Conservation (phyloP, 2,329 filamentous ascomycete species). For the Pseudocercospora vitis region DNA sequence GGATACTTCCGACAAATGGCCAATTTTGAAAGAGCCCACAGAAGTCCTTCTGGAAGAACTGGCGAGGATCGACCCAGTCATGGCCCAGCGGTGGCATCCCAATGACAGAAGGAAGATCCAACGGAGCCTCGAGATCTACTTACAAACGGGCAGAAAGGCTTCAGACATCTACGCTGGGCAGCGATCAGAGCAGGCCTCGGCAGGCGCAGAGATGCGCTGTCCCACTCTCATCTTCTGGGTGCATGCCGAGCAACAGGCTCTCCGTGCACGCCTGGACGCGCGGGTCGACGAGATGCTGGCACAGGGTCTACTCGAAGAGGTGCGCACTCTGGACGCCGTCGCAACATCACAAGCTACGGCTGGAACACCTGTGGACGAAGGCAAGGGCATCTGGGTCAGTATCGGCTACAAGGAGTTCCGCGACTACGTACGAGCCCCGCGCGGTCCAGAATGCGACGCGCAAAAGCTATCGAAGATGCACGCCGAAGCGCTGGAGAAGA, state of each 20-base stretch:
- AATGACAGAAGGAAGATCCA: constrained; percentile 88
- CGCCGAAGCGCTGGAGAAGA: constrained; percentile 65
- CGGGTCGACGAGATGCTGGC: constrained; percentile 84
- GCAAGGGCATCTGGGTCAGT: constrained; percentile 88
- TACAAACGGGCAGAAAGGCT: constrained; percentile 76
- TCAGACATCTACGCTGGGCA: constrained; percentile 88
- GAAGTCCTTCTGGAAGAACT: constrained; percentile 72
- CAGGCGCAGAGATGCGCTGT: constrained; percentile 46
- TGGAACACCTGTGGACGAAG: constrained; percentile 65
- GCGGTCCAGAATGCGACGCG: constrained; percentile 26
- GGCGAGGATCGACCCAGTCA: constrained; percentile 77
- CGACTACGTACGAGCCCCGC: constrained; percentile 58
- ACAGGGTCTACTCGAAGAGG: constrained; percentile 63
- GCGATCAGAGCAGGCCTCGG: constrained; percentile 15
- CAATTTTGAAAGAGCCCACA: constrained; percentile 70
- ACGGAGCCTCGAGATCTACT: constrained; percentile 84
- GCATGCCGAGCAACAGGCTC: constrained; percentile 66
- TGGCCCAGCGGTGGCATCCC: constrained; percentile 92
- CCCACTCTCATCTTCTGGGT: constrained; percentile 81
- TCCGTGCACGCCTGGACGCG: constrained; percentile 69
- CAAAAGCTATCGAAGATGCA: constrained; percentile 58
- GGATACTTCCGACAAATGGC: constrained; percentile 49
- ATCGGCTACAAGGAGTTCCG: constrained; percentile 95
- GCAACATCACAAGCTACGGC: constrained; percentile 41
- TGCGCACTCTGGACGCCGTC: constrained; percentile 54